phyloP scores from a whole-genome alignment of 2,329 filamentous ascomycete species.

The Orbilia oligospora region DNA sequence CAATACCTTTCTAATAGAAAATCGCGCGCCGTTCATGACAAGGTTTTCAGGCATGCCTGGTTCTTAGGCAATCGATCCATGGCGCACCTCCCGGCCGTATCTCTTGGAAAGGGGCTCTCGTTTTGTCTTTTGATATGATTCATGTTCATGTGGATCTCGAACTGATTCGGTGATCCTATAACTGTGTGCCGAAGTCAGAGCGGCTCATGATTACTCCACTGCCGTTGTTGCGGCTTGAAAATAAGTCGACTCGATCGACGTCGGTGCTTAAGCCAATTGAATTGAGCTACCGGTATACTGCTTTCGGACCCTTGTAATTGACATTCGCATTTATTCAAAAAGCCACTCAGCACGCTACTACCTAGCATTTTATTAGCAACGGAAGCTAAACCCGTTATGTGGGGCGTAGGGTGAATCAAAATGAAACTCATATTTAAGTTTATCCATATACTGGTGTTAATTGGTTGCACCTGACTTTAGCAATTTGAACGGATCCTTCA shows the following conservation, averaged over 20 bases:
- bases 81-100: too few relatives aligned
- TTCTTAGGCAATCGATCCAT: background rate
- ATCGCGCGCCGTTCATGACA: background rate
- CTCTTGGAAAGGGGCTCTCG: background rate
- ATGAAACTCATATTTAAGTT: background rate
- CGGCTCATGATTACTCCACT: constrained; percentile 25
- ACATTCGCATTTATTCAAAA: background rate
- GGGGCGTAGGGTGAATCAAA: constrained; percentile 7
- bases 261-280: background rate
- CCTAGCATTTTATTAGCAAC: background rate
- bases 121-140: background rate
- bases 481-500: background rate
- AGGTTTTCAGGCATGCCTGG: constrained; percentile 6
- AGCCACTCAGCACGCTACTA: constrained; percentile 1
- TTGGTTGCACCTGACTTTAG: background rate
- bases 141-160: constrained; percentile 23
- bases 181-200: constrained; percentile 8
- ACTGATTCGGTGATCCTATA: constrained; percentile 8
- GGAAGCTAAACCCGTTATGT: background rate
- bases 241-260: background rate
- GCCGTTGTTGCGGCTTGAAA: background rate
- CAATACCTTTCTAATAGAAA: background rate
- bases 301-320: background rate
- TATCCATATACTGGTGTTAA: background rate
- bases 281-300: background rate